These are phyloP conservation scores for Colletotrichum lindemuthianum DNA, from an alignment of 2,329 filamentous ascomycete genomes.

Conservation along the genomic window DNA sequence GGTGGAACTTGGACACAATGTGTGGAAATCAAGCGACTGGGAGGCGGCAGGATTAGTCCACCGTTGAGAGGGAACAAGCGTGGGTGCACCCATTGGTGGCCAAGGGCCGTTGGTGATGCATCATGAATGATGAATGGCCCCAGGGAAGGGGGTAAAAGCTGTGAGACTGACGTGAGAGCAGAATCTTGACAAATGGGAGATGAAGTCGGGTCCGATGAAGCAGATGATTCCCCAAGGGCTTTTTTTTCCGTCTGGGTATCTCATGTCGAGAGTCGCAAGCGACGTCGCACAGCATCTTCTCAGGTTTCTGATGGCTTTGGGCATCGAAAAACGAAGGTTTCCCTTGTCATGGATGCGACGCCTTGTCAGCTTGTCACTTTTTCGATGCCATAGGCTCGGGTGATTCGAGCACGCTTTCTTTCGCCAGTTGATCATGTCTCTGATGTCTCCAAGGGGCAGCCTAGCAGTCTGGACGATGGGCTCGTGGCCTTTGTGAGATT, in stretches of 20 bases:
- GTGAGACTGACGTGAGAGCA: not conserved
- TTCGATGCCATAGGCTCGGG: too few species aligned
- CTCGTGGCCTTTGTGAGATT: too few species aligned
- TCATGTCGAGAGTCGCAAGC: too few species aligned
- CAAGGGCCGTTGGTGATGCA: too few species aligned
- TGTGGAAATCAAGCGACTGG: slow-evolving; percentile 21
- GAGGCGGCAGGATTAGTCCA: not conserved
- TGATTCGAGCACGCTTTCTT: too few species aligned
- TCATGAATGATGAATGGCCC: too few species aligned
- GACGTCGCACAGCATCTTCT: slow-evolving; percentile 17
- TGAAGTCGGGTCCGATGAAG: not conserved
- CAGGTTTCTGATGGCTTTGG: not conserved
- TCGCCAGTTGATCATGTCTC: too few species aligned
- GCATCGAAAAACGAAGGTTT: not conserved
- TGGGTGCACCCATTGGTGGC: too few species aligned
- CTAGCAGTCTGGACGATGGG: not conserved
- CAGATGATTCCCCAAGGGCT: too few species aligned
- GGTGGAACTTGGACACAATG: not conserved
- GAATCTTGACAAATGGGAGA: not conserved
- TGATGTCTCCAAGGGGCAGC: slow-evolving; percentile 4
- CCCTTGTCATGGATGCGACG: slow-evolving; percentile 9
- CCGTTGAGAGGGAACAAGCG: too few species aligned
- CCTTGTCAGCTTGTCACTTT: slow-evolving; percentile 9
- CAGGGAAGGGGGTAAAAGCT: too few species aligned
- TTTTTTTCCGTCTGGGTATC: too few species aligned